phyloP scores from a whole-genome alignment of 73 alveolate species.

The Durusdinium trenchii region DNA sequence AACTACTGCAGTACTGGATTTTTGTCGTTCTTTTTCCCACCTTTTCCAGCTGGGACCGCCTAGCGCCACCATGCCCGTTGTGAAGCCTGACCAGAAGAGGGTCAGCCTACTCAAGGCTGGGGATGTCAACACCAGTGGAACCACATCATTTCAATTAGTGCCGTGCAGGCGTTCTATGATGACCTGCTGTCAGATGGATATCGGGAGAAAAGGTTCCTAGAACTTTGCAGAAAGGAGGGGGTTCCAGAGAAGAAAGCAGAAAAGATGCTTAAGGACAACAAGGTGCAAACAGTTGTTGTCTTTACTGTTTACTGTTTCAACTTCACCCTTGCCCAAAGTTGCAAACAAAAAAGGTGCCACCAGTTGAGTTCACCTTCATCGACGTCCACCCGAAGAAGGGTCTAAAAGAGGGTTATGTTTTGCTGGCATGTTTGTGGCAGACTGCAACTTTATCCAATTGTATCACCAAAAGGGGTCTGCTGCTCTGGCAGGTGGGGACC shows the following conservation, averaged over 20 bases:
- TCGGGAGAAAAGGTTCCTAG: not conserved
- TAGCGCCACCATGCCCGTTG: conserved; percentile 10
- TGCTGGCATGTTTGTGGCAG: not conserved
- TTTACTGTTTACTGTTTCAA: not conserved
- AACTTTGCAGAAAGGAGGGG: not conserved
- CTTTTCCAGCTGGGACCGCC: not conserved
- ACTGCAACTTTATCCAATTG: not conserved
- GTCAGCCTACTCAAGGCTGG: conserved; percentile 8
- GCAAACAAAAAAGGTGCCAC: not conserved
- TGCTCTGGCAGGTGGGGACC: not conserved
- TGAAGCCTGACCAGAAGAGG: not conserved
- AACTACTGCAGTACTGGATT: no score
- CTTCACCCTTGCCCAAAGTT: not conserved
- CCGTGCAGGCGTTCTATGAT: not conserved
- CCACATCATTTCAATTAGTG: not conserved
- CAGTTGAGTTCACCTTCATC: not conserved
- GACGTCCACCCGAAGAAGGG: not conserved
- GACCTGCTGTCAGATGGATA: not conserved
- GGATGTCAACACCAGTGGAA: not conserved
- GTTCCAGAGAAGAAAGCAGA: not conserved
- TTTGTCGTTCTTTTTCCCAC: not conserved
- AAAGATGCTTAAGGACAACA: not conserved
- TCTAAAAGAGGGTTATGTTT: not conserved
- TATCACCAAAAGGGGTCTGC: not conserved
- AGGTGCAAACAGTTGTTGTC: not conserved